phyloP scores from a whole-genome alignment of 306 rosid species.

The Lablab purpureus region DNA sequence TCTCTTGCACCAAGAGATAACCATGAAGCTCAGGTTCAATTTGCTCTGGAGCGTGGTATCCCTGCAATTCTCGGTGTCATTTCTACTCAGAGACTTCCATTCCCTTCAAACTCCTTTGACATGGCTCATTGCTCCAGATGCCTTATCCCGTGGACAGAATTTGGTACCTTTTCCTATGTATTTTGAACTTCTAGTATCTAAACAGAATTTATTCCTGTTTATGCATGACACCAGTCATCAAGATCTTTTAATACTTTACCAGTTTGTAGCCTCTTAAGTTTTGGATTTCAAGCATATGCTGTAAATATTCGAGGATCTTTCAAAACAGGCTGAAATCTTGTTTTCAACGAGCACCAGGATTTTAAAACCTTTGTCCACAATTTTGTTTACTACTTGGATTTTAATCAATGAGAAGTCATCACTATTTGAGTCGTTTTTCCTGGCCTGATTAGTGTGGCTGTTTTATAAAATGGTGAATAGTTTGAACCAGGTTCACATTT shows the following conservation, averaged over 20 bases:
- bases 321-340: neutral
- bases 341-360: constrained; percentile 21
- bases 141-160: constrained; percentile 98
- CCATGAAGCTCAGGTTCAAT: constrained; percentile 99
- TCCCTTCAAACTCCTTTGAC: constrained; percentile 94
- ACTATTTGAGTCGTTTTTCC: neutral
- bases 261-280: constrained; percentile 24
- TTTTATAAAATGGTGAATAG: constrained; percentile 2
- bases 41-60: constrained; percentile 98
- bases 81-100: constrained; percentile 94
- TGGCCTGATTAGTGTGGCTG: neutral
- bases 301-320: constrained; percentile 3
- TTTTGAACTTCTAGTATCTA: constrained; percentile 16
- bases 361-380: neutral
- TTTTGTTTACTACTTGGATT: neutral
- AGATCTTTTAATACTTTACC: constrained; percentile 36
- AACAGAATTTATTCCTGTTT: constrained; percentile 20
- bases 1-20: constrained; percentile 99
- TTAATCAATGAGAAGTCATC: neutral
- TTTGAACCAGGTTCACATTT: neutral
- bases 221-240: constrained; percentile 5
- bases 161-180: constrained; percentile 60
- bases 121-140: constrained; percentile 99
- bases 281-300: constrained; percentile 1
- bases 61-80: constrained; percentile 98